These are phyloP conservation scores for Hirsutella minnesotensis DNA, from an alignment of 2,329 filamentous ascomycete genomes.

Conservation along the genomic window DNA sequence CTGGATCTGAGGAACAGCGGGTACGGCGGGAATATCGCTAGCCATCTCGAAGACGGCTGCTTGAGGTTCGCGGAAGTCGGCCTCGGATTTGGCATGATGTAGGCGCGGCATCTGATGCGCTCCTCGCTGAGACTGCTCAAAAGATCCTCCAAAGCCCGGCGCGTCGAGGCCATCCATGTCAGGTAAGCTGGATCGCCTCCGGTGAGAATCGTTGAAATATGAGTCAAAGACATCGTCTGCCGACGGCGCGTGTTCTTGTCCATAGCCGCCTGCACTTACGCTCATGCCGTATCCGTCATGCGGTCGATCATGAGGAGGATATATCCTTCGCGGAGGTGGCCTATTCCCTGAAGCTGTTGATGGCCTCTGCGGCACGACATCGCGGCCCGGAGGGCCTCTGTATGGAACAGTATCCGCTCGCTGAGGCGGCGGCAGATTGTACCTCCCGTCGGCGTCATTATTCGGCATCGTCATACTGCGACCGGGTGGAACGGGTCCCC, in stretches of 20 bases:
- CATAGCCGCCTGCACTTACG: constrained; percentile 12
- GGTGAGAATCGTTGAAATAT: constrained; percentile 32
- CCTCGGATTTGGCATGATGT: constrained; percentile 54
- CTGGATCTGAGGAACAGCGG: constrained; percentile 28
- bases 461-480: constrained; percentile 52
- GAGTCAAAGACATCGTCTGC: constrained; percentile 42
- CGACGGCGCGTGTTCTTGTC: constrained; percentile 20
- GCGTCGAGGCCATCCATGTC: constrained; percentile 30
- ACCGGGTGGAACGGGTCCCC: constrained; percentile 36
- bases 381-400: constrained; percentile 30
- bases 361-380: constrained; percentile 35
- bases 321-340: constrained; percentile 39
- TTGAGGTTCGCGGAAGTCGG: constrained; percentile 51
- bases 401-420: constrained; percentile 34
- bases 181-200: constrained; percentile 18
- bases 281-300: constrained; percentile 17
- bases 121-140: constrained; percentile 38
- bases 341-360: constrained; percentile 42
- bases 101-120: constrained; percentile 40
- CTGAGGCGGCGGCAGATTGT: constrained; percentile 19
- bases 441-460: constrained; percentile 30
- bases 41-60: constrained; percentile 66
- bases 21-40: constrained; percentile 45
- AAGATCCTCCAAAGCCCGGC: constrained; percentile 27
- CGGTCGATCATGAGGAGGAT: constrained; percentile 30